Evolutionary conservation across 176 grass and related monocot species (phyloP).

Genomic region (Hordeum marinum): DNA sequence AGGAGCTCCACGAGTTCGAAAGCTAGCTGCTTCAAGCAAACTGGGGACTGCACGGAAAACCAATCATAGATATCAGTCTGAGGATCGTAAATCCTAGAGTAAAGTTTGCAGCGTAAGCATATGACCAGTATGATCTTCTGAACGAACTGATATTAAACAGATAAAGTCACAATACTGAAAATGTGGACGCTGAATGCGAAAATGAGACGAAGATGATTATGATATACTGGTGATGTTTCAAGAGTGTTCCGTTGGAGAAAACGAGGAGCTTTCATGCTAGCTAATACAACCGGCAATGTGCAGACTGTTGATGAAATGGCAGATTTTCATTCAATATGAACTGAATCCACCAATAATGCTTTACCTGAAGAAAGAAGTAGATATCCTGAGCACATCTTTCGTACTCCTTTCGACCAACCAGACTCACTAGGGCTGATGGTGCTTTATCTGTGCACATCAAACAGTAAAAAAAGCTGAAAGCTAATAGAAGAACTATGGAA

Average conservation of each 20-base stretch:
- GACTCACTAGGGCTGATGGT: slow-evolving; percentile 70
- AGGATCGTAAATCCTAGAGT: neutral
- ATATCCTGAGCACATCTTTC: slow-evolving; percentile 88
- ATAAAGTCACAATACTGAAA: neutral
- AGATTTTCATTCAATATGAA: neutral
- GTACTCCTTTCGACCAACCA: slow-evolving; percentile 94
- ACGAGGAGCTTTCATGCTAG: neutral
- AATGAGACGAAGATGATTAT: neutral
- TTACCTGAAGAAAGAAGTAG: slow-evolving; percentile 99
- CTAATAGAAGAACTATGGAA: neutral
- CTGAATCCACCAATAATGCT: neutral
- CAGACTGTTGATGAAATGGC: neutral
- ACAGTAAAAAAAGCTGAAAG: neutral
- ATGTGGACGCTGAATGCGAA: neutral
- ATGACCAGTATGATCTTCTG: neutral
- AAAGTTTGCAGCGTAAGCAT: neutral
- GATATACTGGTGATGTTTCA: neutral
- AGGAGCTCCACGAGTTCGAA: slow-evolving; percentile 88
- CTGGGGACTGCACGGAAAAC: slow-evolving; percentile 59
- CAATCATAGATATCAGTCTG: slow-evolving; percentile 12
- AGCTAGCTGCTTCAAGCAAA: slow-evolving; percentile 92
- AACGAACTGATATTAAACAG: neutral
- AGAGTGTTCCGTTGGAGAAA: neutral
- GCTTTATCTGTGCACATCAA: slow-evolving; percentile 62
- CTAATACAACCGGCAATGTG: neutral